phyloP scores from a whole-genome alignment of 768 basidiomycete species.

The Roridomyces roridus region DNA sequence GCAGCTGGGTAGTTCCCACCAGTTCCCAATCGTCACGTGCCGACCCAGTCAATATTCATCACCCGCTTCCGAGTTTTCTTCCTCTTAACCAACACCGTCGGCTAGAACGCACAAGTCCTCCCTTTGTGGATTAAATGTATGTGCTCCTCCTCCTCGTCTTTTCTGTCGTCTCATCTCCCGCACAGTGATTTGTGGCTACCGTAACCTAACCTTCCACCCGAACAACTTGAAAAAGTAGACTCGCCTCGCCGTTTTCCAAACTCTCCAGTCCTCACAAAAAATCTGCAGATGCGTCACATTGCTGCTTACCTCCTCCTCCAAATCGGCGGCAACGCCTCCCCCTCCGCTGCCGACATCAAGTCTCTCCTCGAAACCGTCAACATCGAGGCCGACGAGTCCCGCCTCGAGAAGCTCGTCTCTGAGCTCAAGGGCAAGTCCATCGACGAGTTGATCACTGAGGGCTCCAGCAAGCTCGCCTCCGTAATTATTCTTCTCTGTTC shows the following conservation, averaged over 20 bases:
- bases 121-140: conserved; percentile 86
- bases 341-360: conserved; percentile 87
- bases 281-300: conserved; percentile 81
- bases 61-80: conserved; percentile 28
- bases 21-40: background rate
- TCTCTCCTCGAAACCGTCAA: conserved; percentile 86
- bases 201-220: conserved; percentile 42
- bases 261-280: conserved; percentile 4
- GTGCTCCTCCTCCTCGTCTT: background rate
- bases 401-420: conserved; percentile 81
- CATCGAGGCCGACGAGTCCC: conserved; percentile 85
- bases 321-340: conserved; percentile 89
- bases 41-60: background rate
- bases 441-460: conserved; percentile 91
- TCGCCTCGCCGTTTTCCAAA: background rate
- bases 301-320: conserved; percentile 98
- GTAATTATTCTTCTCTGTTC: conserved; percentile 48
- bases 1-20: background rate
- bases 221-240: conserved; percentile 49
- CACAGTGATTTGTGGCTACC: conserved; percentile 94
- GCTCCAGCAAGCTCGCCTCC: conserved; percentile 92
- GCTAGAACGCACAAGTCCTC: conserved; percentile 97
- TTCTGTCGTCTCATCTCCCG: conserved; percentile 13
- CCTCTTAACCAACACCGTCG: conserved; percentile 47
- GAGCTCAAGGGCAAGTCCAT: conserved; percentile 93